These are phyloP conservation scores for Hypocrella siamensis DNA, from an alignment of 2,329 filamentous ascomycete genomes.

Conservation along the genomic window DNA sequence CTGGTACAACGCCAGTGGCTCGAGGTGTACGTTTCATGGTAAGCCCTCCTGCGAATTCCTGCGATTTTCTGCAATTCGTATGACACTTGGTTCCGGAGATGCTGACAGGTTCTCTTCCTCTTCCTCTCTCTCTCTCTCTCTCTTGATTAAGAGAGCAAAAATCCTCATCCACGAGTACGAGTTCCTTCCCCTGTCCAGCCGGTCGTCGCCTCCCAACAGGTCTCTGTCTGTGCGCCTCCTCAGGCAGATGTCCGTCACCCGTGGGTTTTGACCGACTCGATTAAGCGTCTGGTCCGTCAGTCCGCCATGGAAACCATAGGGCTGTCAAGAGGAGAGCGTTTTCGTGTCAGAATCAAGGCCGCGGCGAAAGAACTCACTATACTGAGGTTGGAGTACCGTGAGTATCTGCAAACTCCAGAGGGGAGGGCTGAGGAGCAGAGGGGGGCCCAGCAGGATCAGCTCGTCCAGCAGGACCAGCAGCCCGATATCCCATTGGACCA, in stretches of 20 bases:
- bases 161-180: slow-evolving; percentile 21
- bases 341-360: slow-evolving; percentile 35
- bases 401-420: slow-evolving; percentile 16
- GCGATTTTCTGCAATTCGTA: too few species aligned
- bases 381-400: slow-evolving; percentile 35
- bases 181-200: neutral
- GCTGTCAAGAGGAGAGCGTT: slow-evolving; percentile 26
- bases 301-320: slow-evolving; percentile 23
- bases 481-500: slow-evolving; percentile 6
- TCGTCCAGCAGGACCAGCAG: slow-evolving; percentile 8
- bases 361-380: slow-evolving; percentile 38
- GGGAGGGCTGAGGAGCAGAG: slow-evolving; percentile 12
- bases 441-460: slow-evolving; percentile 4
- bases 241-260: slow-evolving; percentile 17
- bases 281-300: slow-evolving; percentile 13
- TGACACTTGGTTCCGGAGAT: too few species aligned
- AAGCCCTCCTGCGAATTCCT: slow-evolving; percentile 9
- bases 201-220: neutral
- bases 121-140: too few species aligned
- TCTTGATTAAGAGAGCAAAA: slow-evolving; percentile 25
- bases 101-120: too few species aligned
- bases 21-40: slow-evolving; percentile 46
- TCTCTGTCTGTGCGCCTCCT: too few species aligned
- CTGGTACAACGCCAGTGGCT: slow-evolving; percentile 47
- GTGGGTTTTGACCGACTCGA: slow-evolving; percentile 9